Evolutionary conservation across 179 eudicot species (phyloP).

Genomic region (Kewa caespitosa): DNA sequence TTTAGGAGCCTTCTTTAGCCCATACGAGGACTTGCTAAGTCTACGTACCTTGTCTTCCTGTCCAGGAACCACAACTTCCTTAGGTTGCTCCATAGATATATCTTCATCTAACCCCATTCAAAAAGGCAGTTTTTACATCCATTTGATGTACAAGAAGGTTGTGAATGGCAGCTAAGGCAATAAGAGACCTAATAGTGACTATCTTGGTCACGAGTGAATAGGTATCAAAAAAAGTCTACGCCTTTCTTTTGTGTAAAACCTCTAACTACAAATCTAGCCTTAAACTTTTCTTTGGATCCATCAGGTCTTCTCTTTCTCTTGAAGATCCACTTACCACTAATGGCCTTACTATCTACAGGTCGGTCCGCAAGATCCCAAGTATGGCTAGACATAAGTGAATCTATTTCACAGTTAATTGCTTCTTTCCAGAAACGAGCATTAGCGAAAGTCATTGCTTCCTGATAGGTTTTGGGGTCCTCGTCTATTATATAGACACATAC

Average conservation of each 20-base stretch:
- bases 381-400: neutral
- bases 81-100: no score
- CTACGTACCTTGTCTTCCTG: no score
- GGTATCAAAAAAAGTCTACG: neutral
- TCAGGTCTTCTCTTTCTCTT: neutral
- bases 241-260: neutral
- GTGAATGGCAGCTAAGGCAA: neutral
- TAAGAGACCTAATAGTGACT: neutral
- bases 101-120: no score
- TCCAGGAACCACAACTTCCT: no score
- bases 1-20: no score
- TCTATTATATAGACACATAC: neutral
- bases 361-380: neutral
- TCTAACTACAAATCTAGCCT: neutral
- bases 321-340: neutral
- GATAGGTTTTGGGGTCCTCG: slow-evolving; percentile 6
- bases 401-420: neutral
- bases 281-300: neutral
- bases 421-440: neutral
- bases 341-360: neutral
- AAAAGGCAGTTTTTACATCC: neutral
- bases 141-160: neutral
- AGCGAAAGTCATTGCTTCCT: neutral
- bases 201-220: neutral
- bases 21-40: no score